Conservation (phyloP, 139 green algal genomes). For the Penium margaritaceum region DNA sequence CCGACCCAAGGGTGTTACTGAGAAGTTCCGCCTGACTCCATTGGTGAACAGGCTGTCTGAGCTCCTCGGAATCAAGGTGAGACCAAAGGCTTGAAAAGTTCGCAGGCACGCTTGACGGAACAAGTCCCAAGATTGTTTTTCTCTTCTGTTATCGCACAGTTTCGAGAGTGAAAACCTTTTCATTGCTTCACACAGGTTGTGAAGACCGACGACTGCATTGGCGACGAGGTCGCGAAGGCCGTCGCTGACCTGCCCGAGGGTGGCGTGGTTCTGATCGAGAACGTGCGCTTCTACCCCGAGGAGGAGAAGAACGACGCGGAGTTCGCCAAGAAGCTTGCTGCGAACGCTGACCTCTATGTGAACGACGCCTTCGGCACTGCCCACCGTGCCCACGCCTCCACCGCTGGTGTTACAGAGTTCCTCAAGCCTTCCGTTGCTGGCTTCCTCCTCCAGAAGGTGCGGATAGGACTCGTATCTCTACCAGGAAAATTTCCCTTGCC, state of each 20-base stretch:
- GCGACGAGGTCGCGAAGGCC: slow-evolving; percentile 68
- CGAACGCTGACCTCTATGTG: slow-evolving; percentile 87
- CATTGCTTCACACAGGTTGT: too few relatives aligned
- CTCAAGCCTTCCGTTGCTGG: slow-evolving; percentile 60
- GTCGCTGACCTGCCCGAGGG: slow-evolving; percentile 70
- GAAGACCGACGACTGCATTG: slow-evolving; percentile 93
- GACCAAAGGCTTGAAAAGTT: too few relatives aligned
- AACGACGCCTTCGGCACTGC: slow-evolving; percentile 98
- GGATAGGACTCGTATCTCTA: too few relatives aligned
- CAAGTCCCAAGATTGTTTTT: too few relatives aligned
- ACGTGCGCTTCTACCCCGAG: slow-evolving; percentile 62
- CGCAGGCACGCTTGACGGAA: too few relatives aligned
- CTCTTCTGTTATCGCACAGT: too few relatives aligned
- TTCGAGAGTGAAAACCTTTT: too few relatives aligned
- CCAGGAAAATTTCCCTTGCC: too few relatives aligned
- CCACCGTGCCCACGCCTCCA: slow-evolving; percentile 94
- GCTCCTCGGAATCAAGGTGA: slow-evolving; percentile 70
- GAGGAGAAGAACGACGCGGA: slow-evolving; percentile 92
- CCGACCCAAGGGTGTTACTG: slow-evolving; percentile 86
- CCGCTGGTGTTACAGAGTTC: slow-evolving; percentile 87
- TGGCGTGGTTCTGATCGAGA: slow-evolving; percentile 56
- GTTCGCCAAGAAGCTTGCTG: slow-evolving; percentile 90
- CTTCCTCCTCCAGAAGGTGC: slow-evolving; percentile 93
- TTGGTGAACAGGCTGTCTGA: slow-evolving; percentile 72
- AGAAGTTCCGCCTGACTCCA: slow-evolving; percentile 85